Base-by-base conservation (phyloP, 192 early-diverging fungal species). In the Blastocladiella britannica region DNA sequence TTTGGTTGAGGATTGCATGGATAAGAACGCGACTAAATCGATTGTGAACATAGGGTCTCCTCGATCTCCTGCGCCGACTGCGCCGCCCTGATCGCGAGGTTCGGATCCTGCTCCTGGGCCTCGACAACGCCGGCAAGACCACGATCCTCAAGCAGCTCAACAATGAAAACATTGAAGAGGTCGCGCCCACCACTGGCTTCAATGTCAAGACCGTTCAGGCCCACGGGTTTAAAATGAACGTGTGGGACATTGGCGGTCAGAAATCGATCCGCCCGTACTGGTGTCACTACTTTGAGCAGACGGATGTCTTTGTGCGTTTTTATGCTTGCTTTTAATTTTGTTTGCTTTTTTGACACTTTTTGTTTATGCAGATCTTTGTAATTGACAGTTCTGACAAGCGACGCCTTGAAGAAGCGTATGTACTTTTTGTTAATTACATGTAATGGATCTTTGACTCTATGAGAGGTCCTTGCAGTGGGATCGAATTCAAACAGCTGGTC, bases 191-290 rank as follows among this genome's bases (percentile, higher is more conserved):
- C 18, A 75, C 76, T 55, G 77, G 77, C 18, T 79, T 79, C 60
- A 79, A 79, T 55, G 70, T 79, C 62, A 79, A 79, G 60, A 66
- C 67, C 5, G 76, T 79, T 9, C 58, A 73, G 58, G 63, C 71
- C 25, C 70, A 79, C 25, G 73, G 73, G 4, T 65, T 79, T 58
- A 79, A 78, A 53, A 59, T 79, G 68, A 78, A 75, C 57, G 66
- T 79, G 25, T 79, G 77, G 77, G 77, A 79, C 62, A 76, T 79
- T 60, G 77, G 77, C 30, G 73, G 72, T 25, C 76, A 78, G 62
- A 66, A 73, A 51, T 25, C 70, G 12, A 79, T 79, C 52, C 52
- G 77, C 4, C 71, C 75, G 20, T 79, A 79, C 28, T 79, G 77
- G 77, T 53, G 77, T 30, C 78, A 79, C 58, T 79, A 79, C 55